Conservation (phyloP, 345 rosid species). For the Sonneratia caseolaris region DNA sequence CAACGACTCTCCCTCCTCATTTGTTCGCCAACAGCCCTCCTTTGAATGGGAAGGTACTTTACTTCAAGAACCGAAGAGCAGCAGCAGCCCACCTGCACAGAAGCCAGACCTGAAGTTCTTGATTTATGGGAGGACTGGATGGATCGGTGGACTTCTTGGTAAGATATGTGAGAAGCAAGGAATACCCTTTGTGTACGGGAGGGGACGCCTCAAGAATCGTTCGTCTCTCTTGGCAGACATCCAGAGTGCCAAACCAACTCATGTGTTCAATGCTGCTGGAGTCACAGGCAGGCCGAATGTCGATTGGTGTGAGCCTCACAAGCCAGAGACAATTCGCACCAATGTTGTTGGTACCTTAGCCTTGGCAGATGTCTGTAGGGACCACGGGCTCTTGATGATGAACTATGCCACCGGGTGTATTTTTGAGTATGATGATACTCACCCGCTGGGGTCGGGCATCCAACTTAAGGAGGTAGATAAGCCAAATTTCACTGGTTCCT, state of each 20-base stretch:
- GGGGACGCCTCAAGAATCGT: conserved; percentile 33
- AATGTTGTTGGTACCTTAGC: conserved; percentile 37
- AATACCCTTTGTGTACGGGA: conserved; percentile 31
- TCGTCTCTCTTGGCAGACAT: conserved; percentile 27
- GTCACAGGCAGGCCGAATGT: conserved; percentile 43
- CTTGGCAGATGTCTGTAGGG: conserved; percentile 36
- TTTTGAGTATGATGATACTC: conserved; percentile 37
- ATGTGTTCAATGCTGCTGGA: conserved; percentile 42
- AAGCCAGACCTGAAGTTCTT: conserved; percentile 29
- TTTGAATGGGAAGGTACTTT: conserved; percentile 21
- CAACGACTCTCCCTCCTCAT: conserved; percentile 15
- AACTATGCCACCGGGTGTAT: conserved; percentile 41
- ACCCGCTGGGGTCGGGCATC: conserved; percentile 30
- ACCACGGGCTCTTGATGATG: conserved; percentile 27
- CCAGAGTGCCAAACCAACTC: conserved; percentile 34
- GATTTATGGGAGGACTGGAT: conserved; percentile 40
- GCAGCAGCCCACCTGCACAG: conserved; percentile 10
- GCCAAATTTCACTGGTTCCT: conserved; percentile 35
- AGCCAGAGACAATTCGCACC: conserved; percentile 35
- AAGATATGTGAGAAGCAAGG: conserved; percentile 39
- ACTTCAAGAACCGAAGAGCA: conserved; percentile 13
- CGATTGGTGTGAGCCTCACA: conserved; percentile 42
- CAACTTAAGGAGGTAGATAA: conserved; percentile 34
- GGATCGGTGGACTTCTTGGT: conserved; percentile 42
- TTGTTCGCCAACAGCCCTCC: conserved; percentile 4